Base-by-base conservation (phyloP, 2,329 filamentous ascomycete species). In the Arthrobotrys conoides region DNA sequence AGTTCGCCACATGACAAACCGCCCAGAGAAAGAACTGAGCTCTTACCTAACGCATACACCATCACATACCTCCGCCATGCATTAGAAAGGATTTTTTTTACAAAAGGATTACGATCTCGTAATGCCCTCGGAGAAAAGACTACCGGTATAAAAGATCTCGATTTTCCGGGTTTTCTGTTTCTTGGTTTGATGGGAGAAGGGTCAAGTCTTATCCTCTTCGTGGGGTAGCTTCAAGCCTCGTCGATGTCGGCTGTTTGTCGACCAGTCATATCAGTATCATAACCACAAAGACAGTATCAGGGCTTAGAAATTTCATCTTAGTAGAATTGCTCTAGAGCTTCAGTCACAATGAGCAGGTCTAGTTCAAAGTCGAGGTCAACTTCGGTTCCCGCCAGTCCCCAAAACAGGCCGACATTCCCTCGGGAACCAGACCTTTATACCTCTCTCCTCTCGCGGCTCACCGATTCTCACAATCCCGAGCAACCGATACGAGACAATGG, bases 401-500 rank as follows among this genome's bases (percentile, higher is more conserved):
- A 70, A 41, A 27, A 61, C 57, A 66, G 72, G 12, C 65, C 66
- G 12, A 36, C 27, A 8, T 72, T 71, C 46, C 51, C 75, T 22
- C 67, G 69, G 0, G 75, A 71, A 64, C 67, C 75, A 5, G 63
- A 78, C n/a, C 70, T 79, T 33, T 66, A 72, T 36, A 79, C 71
- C 33, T 76, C 71, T 20, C 76, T 79, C 65, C 71, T 76, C 55
- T 72, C 67, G 48, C 66, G 63, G 24, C 67, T 68, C 1, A 80
- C 66, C 18, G 72, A 76, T 57, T 36, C 64, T 10, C 38, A 80
- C 22, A 44, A 81, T 27, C 80, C 81, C 14, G 82, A 83, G 59
- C 82, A 85, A 59, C 84, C 83, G 30, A 83, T 84, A 46, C 93
- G 91, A 85, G 87, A 88, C 82, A 91, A 96, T 85, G 93, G 92